These are phyloP conservation scores for Conticribra weissflogii DNA, from an alignment of 108 stramenopile species.

Conservation along the genomic window DNA sequence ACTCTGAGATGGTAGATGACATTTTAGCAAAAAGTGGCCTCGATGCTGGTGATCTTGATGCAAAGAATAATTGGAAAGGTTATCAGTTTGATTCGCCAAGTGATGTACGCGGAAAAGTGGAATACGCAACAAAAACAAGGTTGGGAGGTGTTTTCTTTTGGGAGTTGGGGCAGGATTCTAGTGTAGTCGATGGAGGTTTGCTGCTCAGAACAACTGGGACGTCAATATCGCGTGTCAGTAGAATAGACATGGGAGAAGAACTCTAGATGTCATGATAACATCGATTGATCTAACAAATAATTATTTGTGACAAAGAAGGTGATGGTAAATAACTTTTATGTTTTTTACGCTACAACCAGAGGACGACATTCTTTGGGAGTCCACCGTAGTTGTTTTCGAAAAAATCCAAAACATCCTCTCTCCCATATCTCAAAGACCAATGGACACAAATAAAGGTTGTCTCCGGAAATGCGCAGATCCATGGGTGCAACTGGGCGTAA, in stretches of 20 bases:
- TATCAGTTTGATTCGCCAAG: slow-evolving; percentile 61
- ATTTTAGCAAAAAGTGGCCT: slow-evolving; percentile 18
- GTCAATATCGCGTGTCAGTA: no score
- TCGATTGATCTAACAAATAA: no score
- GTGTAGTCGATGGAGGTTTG: slow-evolving; percentile 36
- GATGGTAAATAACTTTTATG: no score
- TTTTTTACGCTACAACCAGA: slow-evolving; percentile 48
- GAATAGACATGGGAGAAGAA: no score
- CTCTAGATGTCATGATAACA: no score
- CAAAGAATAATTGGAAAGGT: slow-evolving; percentile 26
- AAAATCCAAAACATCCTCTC: slow-evolving; percentile 48
- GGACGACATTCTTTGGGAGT: slow-evolving; percentile 61
- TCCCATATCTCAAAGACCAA: slow-evolving; percentile 46
- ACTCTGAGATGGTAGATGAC: slow-evolving; percentile 66
- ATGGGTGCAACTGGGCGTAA: slow-evolving; percentile 65
- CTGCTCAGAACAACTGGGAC: slow-evolving; percentile 51
- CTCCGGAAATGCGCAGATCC: slow-evolving; percentile 60
- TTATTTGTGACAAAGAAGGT: no score
- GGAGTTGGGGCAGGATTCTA: slow-evolving; percentile 77
- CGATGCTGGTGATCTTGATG: slow-evolving; percentile 9
- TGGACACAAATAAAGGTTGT: slow-evolving; percentile 65
- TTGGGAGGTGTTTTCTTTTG: slow-evolving; percentile 74
- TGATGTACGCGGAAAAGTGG: slow-evolving; percentile 53
- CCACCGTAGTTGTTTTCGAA: slow-evolving; percentile 59
- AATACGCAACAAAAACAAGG: slow-evolving; percentile 36